These are phyloP conservation scores for Candida hispaniensis DNA, from an alignment of 805 yeast genomes.

Conservation along the genomic window DNA sequence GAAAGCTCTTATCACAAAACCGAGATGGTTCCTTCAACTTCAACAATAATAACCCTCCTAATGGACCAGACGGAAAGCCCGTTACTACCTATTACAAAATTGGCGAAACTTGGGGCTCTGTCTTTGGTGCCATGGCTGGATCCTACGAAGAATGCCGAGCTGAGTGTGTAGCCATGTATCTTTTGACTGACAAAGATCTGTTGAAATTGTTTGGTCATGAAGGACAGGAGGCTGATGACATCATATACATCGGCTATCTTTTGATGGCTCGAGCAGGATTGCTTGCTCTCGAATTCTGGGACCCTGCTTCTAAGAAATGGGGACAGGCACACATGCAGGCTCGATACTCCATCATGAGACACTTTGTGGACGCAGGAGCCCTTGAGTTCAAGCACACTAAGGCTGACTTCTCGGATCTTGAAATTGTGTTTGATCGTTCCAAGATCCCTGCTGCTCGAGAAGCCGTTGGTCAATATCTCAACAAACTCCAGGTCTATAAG, in stretches of 20 bases:
- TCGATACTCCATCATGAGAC: constrained; percentile 71
- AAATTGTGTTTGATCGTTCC: constrained; percentile 45
- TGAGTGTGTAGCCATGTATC: constrained; percentile 75
- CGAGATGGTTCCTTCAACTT: constrained; percentile 60
- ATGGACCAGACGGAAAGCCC: constrained; percentile 47
- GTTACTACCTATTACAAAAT: constrained; percentile 59
- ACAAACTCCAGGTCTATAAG: constrained; percentile 67
- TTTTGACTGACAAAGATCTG: constrained; percentile 57
- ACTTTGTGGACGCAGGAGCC: constrained; percentile 53
- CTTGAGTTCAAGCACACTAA: constrained; percentile 42
- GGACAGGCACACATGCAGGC: constrained; percentile 96
- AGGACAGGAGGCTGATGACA: constrained; percentile 45
- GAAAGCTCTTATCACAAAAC: constrained; percentile 58
- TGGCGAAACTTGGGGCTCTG: constrained; percentile 85
- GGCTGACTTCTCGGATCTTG: constrained; percentile 46
- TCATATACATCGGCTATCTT: constrained; percentile 57
- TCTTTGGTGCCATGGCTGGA: constrained; percentile 73
- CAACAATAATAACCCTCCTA: constrained; percentile 51
- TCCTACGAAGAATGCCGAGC: constrained; percentile 92
- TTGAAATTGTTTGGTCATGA: constrained; percentile 65
- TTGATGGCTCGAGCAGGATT: constrained; percentile 86
- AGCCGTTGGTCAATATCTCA: constrained; percentile 61
- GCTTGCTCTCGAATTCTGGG: constrained; percentile 76
- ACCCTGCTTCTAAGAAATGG: constrained; percentile 72
- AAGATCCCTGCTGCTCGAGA: constrained; percentile 64